These are phyloP conservation scores for Polytrichum formosum DNA, from an alignment of 225 moss, liverwort and hornwort genomes.

Conservation along the genomic window DNA sequence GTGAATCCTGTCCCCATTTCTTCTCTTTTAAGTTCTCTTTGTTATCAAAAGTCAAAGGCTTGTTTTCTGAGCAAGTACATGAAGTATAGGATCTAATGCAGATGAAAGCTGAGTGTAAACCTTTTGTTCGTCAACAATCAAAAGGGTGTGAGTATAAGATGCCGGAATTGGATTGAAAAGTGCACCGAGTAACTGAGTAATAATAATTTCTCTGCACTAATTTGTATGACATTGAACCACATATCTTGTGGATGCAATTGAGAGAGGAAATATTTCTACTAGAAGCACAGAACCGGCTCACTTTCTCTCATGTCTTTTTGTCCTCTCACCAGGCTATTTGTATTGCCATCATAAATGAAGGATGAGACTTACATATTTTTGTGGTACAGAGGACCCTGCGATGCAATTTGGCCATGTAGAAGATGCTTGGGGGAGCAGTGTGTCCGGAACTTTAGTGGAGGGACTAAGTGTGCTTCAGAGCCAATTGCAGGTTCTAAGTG, in stretches of 20 bases:
- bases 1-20: conserved; percentile 13
- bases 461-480: conserved; percentile 67
- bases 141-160: not conserved
- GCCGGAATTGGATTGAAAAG: not conserved
- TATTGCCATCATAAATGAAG: too few species aligned
- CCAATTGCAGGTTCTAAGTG: conserved; percentile 55
- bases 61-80: not conserved
- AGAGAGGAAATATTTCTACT: too few species aligned
- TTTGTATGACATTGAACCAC: too few species aligned
- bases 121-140: not conserved
- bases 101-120: too few species aligned
- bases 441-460: conserved; percentile 69
- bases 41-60: not conserved
- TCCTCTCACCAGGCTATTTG: too few species aligned
- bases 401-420: conserved; percentile 16
- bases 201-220: too few species aligned
- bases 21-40: not conserved
- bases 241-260: too few species aligned
- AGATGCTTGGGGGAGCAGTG: conserved; percentile 24
- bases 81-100: not conserved
- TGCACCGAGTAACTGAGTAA: not conserved
- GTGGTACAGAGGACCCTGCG: conserved; percentile 22
- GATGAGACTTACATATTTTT: not conserved
- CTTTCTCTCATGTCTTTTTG: too few species aligned
- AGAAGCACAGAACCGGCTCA: too few species aligned